phyloP scores from a whole-genome alignment of 2,329 filamentous ascomycete genomes.

The Colletotrichum tropicicola region DNA sequence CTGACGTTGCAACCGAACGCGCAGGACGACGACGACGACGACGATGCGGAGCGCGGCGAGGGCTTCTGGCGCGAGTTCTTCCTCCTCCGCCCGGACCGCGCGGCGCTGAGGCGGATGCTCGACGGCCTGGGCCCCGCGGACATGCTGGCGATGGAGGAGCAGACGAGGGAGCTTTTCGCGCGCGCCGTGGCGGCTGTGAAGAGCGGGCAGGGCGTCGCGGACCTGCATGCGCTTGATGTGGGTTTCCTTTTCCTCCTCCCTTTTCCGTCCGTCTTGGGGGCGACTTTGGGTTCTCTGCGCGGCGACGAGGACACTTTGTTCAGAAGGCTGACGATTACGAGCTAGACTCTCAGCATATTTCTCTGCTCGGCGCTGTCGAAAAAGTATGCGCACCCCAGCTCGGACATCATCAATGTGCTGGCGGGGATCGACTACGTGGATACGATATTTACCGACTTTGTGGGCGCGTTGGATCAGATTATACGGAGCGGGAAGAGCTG shows the following conservation, averaged over 20 bases:
- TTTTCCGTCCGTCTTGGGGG: not conserved
- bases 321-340: conserved; percentile 3
- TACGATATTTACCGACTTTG: conserved; percentile 86
- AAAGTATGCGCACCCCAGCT: conserved; percentile 93
- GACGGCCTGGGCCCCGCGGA: conserved; percentile 77
- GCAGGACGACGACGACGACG: conserved; percentile 60
- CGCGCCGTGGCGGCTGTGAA: conserved; percentile 77
- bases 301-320: too few relatives aligned
- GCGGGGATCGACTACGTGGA: conserved; percentile 92
- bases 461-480: conserved; percentile 81
- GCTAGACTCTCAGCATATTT: conserved; percentile 87
- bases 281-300: not conserved
- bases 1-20: not conserved
- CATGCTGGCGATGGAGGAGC: conserved; percentile 78
- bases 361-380: conserved; percentile 84
- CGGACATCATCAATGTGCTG: conserved; percentile 90
- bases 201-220: conserved; percentile 65
- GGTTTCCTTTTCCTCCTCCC: conserved; percentile 44
- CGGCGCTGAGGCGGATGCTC: conserved; percentile 73
- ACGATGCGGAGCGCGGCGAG: conserved; percentile 77
- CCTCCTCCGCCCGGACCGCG: conserved; percentile 81
- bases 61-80: conserved; percentile 99
- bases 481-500: conserved; percentile 79
- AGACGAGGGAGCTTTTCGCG: conserved; percentile 81
- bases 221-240: conserved; percentile 88